phyloP scores from a whole-genome alignment of 139 green algal genomes.

The Nannochloris sp. region DNA sequence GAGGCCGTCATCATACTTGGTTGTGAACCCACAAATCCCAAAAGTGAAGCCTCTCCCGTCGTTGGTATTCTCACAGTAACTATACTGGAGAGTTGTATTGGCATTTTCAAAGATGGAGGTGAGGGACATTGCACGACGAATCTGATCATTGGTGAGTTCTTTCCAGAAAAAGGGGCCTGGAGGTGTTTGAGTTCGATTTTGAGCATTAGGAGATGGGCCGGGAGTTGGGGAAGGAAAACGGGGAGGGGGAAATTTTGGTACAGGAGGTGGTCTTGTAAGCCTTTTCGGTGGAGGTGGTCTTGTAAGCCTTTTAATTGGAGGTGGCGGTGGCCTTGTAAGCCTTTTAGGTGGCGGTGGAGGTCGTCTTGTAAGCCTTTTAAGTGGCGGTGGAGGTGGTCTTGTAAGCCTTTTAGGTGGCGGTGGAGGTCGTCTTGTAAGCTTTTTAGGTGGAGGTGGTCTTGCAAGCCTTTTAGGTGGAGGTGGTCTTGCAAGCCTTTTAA shows the following conservation, averaged over 20 bases:
- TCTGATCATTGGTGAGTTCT: slow-evolving; percentile 12
- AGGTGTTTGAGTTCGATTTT: not conserved
- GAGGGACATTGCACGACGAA: slow-evolving; percentile 16
- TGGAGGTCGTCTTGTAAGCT: too few relatives aligned
- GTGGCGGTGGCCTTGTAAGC: not conserved
- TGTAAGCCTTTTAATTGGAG: not conserved
- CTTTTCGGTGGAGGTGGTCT: not conserved
- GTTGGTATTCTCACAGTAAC: not conserved
- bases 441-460: too few relatives aligned
- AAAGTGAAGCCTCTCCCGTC: slow-evolving; percentile 21
- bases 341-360: not conserved
- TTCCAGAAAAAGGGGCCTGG: not conserved
- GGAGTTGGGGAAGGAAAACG: not conserved
- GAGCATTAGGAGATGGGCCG: not conserved
- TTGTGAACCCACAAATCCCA: slow-evolving; percentile 11
- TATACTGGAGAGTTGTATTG: slow-evolving; percentile 11
- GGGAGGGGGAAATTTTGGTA: not conserved
- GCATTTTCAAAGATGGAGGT: slow-evolving; percentile 30
- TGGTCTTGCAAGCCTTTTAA: too few relatives aligned
- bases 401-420: too few relatives aligned
- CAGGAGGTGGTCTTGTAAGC: not conserved
- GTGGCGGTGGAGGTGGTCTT: not conserved
- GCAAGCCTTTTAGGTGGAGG: too few relatives aligned
- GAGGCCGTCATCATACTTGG: not conserved
- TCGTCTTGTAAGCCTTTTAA: too few relatives aligned